Percentiles rank a stretch among this genome's conserved stretches.
Conservation (phyloP, 2,329 filamentous ascomycete genomes). For the Nemania abortiva region DNA sequence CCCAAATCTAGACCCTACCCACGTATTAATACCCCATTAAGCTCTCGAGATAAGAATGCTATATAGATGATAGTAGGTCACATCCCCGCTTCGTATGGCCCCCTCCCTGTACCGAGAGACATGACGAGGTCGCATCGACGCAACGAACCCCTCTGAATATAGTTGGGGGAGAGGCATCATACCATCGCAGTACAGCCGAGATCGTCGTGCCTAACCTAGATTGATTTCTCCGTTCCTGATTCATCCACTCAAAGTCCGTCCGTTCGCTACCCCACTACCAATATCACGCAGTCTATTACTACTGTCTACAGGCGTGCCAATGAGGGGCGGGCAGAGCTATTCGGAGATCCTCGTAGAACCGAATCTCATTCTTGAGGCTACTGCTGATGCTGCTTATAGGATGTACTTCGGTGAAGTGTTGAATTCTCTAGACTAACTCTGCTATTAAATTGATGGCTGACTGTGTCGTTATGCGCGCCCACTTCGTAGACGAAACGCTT, state of each 20-base stretch:
- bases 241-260: neutral
- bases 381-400: too few relatives aligned
- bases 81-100: slow-evolving; percentile 30
- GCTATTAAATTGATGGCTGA: neutral
- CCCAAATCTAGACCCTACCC: neutral
- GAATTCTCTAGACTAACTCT: neutral
- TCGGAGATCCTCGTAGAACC: neutral
- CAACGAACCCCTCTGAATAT: slow-evolving; percentile 7
- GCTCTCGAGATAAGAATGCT: neutral
- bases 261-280: slow-evolving; percentile 20
- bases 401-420: neutral
- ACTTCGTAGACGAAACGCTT: neutral
- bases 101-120: slow-evolving; percentile 16
- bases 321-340: neutral
- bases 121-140: slow-evolving; percentile 30
- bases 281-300: slow-evolving; percentile 10
- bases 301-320: slow-evolving; percentile 20
- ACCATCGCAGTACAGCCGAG: slow-evolving; percentile 26
- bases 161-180: slow-evolving; percentile 2
- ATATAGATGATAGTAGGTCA: slow-evolving; percentile 6
- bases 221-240: slow-evolving; percentile 1
- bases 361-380: neutral
- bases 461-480: neutral
- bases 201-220: slow-evolving; percentile 11
- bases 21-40: neutral